A percentile compares a stretch with the other conserved stretches of the same genome.
These are phyloP conservation scores for Phyllosticta capitalensis DNA, from an alignment of 2,329 filamentous ascomycete species.

Conservation along the genomic window DNA sequence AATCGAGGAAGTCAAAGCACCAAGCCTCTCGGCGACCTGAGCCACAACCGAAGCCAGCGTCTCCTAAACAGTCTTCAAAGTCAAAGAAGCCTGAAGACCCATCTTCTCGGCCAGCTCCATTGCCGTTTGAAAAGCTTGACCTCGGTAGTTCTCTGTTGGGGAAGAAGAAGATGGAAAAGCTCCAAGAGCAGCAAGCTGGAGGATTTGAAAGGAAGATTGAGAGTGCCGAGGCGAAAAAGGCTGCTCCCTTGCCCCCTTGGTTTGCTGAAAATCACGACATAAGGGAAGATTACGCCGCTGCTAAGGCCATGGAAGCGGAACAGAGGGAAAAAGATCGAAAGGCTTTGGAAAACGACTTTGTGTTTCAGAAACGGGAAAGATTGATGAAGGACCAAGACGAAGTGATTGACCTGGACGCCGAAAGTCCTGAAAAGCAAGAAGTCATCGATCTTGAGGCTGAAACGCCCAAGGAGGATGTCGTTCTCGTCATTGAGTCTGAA, in stretches of 20 bases:
- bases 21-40: slow-evolving; percentile 12
- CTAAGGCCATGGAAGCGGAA: slow-evolving; percentile 29
- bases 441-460: slow-evolving; percentile 53
- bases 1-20: slow-evolving; percentile 49
- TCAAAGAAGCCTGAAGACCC: slow-evolving; percentile 26
- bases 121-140: slow-evolving; percentile 78
- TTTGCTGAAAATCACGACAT: slow-evolving; percentile 48
- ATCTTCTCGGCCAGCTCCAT: slow-evolving; percentile 53
- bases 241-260: slow-evolving; percentile 65
- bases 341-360: slow-evolving; percentile 47
- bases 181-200: slow-evolving; percentile 48
- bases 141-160: slow-evolving; percentile 53
- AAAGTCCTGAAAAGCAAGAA: slow-evolving; percentile 33
- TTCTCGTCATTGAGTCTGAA: background rate
- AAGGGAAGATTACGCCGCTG: slow-evolving; percentile 45
- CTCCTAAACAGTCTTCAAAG: slow-evolving; percentile 5
- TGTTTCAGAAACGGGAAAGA: slow-evolving; percentile 52
- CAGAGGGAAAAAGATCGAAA: slow-evolving; percentile 48
- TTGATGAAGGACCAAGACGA: slow-evolving; percentile 44
- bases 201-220: slow-evolving; percentile 52
- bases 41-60: slow-evolving; percentile 10
- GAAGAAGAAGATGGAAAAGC: slow-evolving; percentile 44
- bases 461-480: background rate
- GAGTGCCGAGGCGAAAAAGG: slow-evolving; percentile 33
- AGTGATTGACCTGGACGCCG: slow-evolving; percentile 38